phyloP scores from a whole-genome alignment of 2,329 filamentous ascomycete genomes.

The Alternaria conjuncta region DNA sequence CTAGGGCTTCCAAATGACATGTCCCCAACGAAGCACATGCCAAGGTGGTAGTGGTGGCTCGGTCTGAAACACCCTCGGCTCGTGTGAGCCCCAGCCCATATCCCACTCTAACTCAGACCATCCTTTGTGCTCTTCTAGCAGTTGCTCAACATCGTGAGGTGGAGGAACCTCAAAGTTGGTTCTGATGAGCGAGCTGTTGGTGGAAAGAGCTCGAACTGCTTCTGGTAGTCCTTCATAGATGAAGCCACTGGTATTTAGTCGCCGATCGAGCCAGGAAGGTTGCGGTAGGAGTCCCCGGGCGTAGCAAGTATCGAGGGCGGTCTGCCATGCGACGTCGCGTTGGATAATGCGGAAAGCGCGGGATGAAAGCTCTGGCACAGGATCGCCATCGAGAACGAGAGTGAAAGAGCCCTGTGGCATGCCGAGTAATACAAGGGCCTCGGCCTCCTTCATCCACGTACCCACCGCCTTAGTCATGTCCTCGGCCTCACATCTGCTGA shows the following conservation, averaged over 20 bases:
- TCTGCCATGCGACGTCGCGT: not conserved
- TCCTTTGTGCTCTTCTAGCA: not conserved
- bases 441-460: not conserved
- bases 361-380: not conserved
- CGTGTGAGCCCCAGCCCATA: not conserved
- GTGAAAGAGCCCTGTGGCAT: not conserved
- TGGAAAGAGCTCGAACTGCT: not conserved
- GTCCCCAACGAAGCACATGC: not conserved
- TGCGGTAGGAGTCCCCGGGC: too few species aligned
- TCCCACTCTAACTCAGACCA: not conserved
- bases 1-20: not conserved
- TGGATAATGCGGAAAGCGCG: not conserved
- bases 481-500: too few species aligned
- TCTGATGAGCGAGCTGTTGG: not conserved
- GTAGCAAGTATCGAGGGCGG: not conserved
- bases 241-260: not conserved
- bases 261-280: not conserved
- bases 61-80: not conserved
- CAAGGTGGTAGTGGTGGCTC: not conserved
- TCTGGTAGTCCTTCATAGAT: not conserved
- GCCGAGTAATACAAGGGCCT: accelerated
- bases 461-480: not conserved
- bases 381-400: not conserved
- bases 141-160: not conserved
- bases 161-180: not conserved